Evolutionary conservation across 176 grass and related monocot genomes (phyloP), one percentile per base, ranked within the genome.

Genomic region (Bothriochloa decipiens): DNA sequence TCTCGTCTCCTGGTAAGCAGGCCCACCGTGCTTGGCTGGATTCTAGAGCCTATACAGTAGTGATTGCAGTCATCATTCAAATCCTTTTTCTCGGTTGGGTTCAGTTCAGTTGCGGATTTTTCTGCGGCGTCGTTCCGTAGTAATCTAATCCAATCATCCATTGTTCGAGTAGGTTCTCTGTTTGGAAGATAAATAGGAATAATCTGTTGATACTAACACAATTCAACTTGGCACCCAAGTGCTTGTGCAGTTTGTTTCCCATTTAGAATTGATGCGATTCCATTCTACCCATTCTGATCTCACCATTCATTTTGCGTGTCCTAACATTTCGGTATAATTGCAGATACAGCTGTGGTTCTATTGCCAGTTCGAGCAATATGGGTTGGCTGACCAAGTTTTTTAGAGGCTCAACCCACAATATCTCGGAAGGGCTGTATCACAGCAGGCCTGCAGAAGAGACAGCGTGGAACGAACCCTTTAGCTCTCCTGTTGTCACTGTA

Each of bases 341-440:
- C 89, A 91, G 89, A 69, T 76, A 23, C 40, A n/a, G 65, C 35
- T 52, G 5, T 49, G 28, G 47, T 42, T 70, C 4, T 47, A 27
- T 65, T 80, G 37, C 61, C 50, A 64, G 75, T 91, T 69, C 1
- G 12, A 64, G n/a, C 47, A 55, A 37, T 62, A 96, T 96, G 94
- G 91, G 84, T 69, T 96, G 94, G 94, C 79, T 96, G 67, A 96
- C 88, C 28, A 96, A 96, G 84, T 77, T 96, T 81, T 96, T 96
- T 78, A 93, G 90, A 87, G 94, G 88, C 78, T 93, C 86, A 82
- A 92, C 84, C 82, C 86, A 95, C 76, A 91, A 87, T 58, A 67
- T 95, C 76, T 95, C 92, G 5, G 90, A 91, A 89, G 90, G 78
- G 36, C 84, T 75, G 78, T 79, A 95, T 16, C 79, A 68, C 65